Evolutionary conservation across 441 rosid genomes (phyloP).

Genomic region (Euphorbia corollata): DNA sequence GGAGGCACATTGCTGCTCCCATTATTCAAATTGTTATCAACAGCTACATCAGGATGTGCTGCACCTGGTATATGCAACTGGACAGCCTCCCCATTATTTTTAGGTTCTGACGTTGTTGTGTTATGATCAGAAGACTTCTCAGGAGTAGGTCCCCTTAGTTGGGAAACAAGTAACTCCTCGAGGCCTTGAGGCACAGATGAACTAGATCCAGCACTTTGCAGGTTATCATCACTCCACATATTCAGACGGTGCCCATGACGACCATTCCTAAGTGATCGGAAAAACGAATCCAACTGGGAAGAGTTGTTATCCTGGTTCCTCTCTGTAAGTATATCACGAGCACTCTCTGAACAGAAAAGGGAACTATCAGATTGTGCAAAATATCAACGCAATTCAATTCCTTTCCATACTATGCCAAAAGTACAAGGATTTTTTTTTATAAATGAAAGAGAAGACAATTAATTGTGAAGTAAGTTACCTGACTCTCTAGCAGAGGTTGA

Average conservation of each 20-base stretch:
- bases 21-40: conserved; percentile 43
- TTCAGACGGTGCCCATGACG: conserved; percentile 88
- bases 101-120: conserved; percentile 41
- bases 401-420: not conserved
- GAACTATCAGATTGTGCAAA: conserved; percentile 1
- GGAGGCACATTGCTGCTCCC: conserved; percentile 40
- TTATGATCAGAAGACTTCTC: conserved; percentile 60
- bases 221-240: conserved; percentile 92
- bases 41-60: conserved; percentile 40
- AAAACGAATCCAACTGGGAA: conserved; percentile 67
- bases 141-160: conserved; percentile 61
- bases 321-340: conserved; percentile 44
- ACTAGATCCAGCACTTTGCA: conserved; percentile 69
- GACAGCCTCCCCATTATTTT: conserved; percentile 39
- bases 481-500: conserved; percentile 46
- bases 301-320: conserved; percentile 51
- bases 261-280: conserved; percentile 87
- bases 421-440: not conserved
- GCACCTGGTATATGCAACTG: conserved; percentile 45
- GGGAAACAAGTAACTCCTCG: conserved; percentile 91
- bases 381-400: not conserved
- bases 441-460: conserved; percentile 3
- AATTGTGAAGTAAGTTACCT: conserved; percentile 36
- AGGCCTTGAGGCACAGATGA: conserved; percentile 81
- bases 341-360: conserved; percentile 36